Evolutionary conservation across 2,329 filamentous ascomycete species (phyloP).

Genomic region (Keithomyces neogunnii): DNA sequence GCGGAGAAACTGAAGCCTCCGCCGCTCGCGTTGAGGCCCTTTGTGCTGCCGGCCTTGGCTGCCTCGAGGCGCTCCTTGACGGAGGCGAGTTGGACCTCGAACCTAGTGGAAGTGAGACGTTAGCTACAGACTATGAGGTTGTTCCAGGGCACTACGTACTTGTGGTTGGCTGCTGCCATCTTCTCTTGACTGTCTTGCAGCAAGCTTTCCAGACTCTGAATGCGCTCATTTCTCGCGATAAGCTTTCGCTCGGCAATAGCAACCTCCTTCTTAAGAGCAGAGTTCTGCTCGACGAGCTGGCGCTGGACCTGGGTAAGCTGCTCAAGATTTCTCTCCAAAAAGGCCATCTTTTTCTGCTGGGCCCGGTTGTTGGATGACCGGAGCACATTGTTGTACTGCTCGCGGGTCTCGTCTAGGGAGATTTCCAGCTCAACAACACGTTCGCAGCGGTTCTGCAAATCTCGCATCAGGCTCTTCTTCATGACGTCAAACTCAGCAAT

Average conservation of each 20-base stretch:
- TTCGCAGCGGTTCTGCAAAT: constrained; percentile 96
- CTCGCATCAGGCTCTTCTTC: constrained; percentile 99
- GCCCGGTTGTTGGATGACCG: constrained; percentile 95
- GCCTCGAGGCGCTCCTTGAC: constrained; percentile 97
- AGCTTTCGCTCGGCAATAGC: constrained; percentile 97
- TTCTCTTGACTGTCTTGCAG: constrained; percentile 98
- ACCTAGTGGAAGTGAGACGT: constrained; percentile 44
- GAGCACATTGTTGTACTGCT: constrained; percentile 98
- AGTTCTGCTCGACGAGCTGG: constrained; percentile 96
- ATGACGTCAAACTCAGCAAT: constrained; percentile 98
- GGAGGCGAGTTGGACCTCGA: constrained; percentile 91
- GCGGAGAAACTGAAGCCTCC: constrained; percentile 64
- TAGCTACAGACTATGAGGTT: background rate
- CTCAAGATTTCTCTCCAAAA: constrained; percentile 95
- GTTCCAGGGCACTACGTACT: constrained; percentile 50
- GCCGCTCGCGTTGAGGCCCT: constrained; percentile 62
- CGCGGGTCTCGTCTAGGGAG: constrained; percentile 89
- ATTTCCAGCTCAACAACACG: constrained; percentile 97
- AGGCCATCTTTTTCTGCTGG: constrained; percentile 99
- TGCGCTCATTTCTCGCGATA: constrained; percentile 92
- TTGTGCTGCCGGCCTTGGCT: constrained; percentile 84
- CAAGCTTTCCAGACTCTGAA: constrained; percentile 84
- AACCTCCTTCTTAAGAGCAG: constrained; percentile 95
- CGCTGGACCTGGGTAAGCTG: constrained; percentile 95
- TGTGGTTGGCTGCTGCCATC: constrained; percentile 91